Evolutionary conservation across 2,329 filamentous ascomycete species (phyloP).

Genomic region (Xylaria sp.): DNA sequence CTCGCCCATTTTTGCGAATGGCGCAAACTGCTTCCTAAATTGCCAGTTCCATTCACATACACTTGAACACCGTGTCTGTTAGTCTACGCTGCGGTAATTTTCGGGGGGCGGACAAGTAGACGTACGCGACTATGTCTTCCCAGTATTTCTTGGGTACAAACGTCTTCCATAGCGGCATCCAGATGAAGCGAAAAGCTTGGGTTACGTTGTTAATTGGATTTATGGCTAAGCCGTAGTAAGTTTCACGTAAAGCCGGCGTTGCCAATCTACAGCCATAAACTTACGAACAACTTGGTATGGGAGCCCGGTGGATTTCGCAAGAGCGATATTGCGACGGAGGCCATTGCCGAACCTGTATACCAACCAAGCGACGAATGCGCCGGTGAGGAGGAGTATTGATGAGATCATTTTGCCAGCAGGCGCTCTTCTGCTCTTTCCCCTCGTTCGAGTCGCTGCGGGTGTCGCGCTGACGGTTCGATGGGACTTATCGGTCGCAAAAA

Average conservation of each 20-base stretch:
- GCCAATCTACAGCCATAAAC: constrained; percentile 46
- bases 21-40: constrained; percentile 64
- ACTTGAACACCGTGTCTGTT: constrained; percentile 31
- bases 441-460: constrained; percentile 16
- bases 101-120: constrained; percentile 15
- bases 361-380: constrained; percentile 51
- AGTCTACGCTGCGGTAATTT: constrained; percentile 13
- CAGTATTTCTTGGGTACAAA: constrained; percentile 65
- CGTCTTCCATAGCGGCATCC: constrained; percentile 64
- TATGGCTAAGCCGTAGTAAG: constrained; percentile 53
- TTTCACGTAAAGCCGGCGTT: constrained; percentile 8
- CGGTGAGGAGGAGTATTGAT: constrained; percentile 52
- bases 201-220: constrained; percentile 64
- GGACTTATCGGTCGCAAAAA: constrained; percentile 7
- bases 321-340: constrained; percentile 59
- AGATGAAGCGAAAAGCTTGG: constrained; percentile 65
- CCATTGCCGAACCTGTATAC: constrained; percentile 49
- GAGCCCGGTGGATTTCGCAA: constrained; percentile 62
- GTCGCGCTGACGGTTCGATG: constrained; percentile 5
- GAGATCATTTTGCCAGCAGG: constrained; percentile 50
- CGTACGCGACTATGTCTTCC: constrained; percentile 70
- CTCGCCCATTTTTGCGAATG: constrained; percentile 71
- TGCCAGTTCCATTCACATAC: constrained; percentile 68
- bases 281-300: constrained; percentile 65
- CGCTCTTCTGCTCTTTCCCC: neutral